Conservation (phyloP, 2,329 filamentous ascomycete species). For the Clarireedia hainanense region DNA sequence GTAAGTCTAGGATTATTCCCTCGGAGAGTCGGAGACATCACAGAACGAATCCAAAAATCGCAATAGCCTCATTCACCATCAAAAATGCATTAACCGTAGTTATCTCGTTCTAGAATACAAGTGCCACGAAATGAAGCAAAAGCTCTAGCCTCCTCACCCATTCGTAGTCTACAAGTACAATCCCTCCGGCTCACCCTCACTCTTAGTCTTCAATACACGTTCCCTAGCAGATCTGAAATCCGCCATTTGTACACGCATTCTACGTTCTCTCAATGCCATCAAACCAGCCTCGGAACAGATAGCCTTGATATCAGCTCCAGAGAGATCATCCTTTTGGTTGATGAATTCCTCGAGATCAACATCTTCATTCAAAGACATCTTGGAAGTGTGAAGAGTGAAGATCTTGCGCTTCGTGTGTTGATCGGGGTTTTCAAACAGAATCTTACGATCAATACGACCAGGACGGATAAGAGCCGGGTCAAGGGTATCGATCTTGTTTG, state of each 20-base stretch:
- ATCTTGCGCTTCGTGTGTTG: constrained; percentile 97
- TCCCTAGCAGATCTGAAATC: constrained; percentile 92
- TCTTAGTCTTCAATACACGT: constrained; percentile 95
- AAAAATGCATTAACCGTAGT: background rate
- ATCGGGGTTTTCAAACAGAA: constrained; percentile 61
- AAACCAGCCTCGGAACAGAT: constrained; percentile 97
- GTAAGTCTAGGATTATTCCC: too few relatives aligned
- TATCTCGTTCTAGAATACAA: constrained; percentile 23
- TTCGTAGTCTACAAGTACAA: constrained; percentile 73
- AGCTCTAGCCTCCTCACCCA: constrained; percentile 7
- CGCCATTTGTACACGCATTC: constrained; percentile 98
- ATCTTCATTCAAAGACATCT: constrained; percentile 94
- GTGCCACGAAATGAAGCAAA: constrained; percentile 19
- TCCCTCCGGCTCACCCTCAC: constrained; percentile 94
- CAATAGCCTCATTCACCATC: background rate
- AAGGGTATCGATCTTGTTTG: constrained; percentile 98
- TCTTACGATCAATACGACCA: constrained; percentile 97
- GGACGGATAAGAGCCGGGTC: constrained; percentile 94
- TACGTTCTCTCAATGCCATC: constrained; percentile 84
- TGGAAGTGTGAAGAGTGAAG: constrained; percentile 94
- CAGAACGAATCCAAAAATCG: too few relatives aligned
- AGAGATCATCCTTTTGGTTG: constrained; percentile 94
- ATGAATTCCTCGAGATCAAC: constrained; percentile 99
- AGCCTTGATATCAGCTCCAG: constrained; percentile 95
- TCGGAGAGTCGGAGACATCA: too few relatives aligned